These are phyloP conservation scores for Bryoerythrophyllum caledonicum DNA, from an alignment of 225 moss, liverwort and hornwort species.

Conservation along the genomic window DNA sequence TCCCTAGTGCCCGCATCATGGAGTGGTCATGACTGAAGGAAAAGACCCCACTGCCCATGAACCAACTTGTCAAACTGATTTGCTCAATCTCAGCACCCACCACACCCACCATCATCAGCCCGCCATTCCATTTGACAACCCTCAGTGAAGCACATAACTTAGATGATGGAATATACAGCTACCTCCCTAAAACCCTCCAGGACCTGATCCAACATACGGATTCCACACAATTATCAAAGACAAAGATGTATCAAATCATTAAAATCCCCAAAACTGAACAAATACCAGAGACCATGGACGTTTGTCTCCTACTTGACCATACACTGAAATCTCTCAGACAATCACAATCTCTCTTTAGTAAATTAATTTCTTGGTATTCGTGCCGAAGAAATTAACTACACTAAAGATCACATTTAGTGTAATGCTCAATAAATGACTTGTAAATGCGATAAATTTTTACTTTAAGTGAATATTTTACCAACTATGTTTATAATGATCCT, in stretches of 20 bases:
- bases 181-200: background rate
- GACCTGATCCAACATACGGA: slow-evolving; percentile 6
- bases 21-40: background rate
- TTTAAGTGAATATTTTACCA: too few species aligned
- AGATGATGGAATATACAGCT: too few species aligned
- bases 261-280: background rate
- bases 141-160: too few species aligned
- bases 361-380: background rate
- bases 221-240: background rate
- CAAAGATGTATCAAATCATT: background rate
- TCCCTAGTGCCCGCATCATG: background rate
- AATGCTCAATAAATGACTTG: too few species aligned
- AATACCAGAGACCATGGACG: background rate
- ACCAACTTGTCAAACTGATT: background rate
- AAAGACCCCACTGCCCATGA: background rate
- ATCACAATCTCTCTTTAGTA: background rate
- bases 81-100: background rate
- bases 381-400: background rate
- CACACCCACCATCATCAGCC: background rate
- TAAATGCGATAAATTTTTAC: too few species aligned
- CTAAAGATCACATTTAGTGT: too few species aligned
- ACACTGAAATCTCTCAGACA: background rate
- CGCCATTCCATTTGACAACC: background rate
- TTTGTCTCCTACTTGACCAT: background rate
- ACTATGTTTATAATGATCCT: too few species aligned